phyloP scores from a whole-genome alignment of 164 flowering plant genomes.

The Piper betle region DNA sequence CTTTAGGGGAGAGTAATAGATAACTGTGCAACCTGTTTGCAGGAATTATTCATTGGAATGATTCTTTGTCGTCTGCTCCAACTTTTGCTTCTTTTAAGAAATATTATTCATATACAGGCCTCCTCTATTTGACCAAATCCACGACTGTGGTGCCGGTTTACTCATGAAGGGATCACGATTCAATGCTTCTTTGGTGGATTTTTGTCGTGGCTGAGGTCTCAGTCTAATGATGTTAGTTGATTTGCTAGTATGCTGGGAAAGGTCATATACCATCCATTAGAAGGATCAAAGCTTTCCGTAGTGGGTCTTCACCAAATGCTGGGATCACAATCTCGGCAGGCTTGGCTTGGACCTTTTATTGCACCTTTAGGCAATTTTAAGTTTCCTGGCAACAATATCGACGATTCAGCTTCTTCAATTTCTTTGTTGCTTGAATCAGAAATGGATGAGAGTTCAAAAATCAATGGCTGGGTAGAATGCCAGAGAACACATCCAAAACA shows the following conservation, averaged over 20 bases:
- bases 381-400: slow-evolving; percentile 3
- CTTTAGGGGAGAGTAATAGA: no score
- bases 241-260: slow-evolving; percentile 64
- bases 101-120: slow-evolving; percentile 13
- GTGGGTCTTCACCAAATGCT: slow-evolving; percentile 40
- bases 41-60: not conserved
- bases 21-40: not conserved
- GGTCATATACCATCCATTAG: slow-evolving; percentile 40
- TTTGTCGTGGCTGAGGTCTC: slow-evolving; percentile 28
- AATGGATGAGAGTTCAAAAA: not conserved
- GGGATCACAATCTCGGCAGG: slow-evolving; percentile 15
- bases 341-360: slow-evolving; percentile 28
- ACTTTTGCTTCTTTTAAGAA: not conserved
- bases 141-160: slow-evolving; percentile 43
- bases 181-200: slow-evolving; percentile 64
- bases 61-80: not conserved
- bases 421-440: not conserved
- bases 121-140: slow-evolving; percentile 36
- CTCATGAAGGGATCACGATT: slow-evolving; percentile 46
- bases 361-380: slow-evolving; percentile 36
- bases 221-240: slow-evolving; percentile 17
- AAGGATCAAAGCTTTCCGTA: slow-evolving; percentile 45
- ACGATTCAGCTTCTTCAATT: not conserved
- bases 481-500: not conserved
- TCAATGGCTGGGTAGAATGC: not conserved